Evolutionary conservation across 1,139 yeast species (phyloP).

Genomic region (Magnusiomyces fungicola): DNA sequence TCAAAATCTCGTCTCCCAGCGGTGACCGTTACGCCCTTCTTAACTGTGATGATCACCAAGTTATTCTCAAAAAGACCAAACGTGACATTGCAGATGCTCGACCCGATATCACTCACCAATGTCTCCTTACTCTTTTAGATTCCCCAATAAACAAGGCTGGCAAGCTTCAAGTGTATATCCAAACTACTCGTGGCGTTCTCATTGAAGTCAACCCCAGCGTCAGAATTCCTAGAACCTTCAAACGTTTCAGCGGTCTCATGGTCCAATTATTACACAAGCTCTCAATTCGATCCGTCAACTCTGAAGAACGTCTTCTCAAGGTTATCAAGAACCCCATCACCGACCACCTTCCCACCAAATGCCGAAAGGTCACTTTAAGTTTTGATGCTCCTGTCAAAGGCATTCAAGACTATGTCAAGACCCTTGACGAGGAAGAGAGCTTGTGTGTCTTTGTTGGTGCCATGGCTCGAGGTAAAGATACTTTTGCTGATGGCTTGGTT

Average conservation of each 20-base stretch:
- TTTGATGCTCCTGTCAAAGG: conserved; percentile 84
- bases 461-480: conserved; percentile 97
- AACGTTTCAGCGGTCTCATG: conserved; percentile 95
- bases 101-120: conserved; percentile 91
- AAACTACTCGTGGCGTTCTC: conserved; percentile 89
- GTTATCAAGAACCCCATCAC: conserved; percentile 96
- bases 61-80: conserved; percentile 88
- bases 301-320: conserved; percentile 86
- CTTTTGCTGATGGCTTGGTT: conserved; percentile 91
- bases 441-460: conserved; percentile 98
- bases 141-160: conserved; percentile 98
- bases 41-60: conserved; percentile 98
- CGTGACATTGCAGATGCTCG: conserved; percentile 96
- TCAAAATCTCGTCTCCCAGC: conserved; percentile 74
- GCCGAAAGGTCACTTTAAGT: conserved; percentile 89
- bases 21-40: conserved; percentile 89
- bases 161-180: conserved; percentile 88
- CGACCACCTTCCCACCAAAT: conserved; percentile 92
- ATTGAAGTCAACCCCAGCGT: conserved; percentile 95
- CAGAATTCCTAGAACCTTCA: conserved; percentile 95
- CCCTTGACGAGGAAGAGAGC: conserved; percentile 81
- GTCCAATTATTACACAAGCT: conserved; percentile 89
- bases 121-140: conserved; percentile 84
- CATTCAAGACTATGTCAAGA: conserved; percentile 81
- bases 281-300: conserved; percentile 87